A percentile compares a stretch with the other conserved stretches of the same genome.
Evolutionary conservation across 805 yeast genomes (phyloP).

Genomic region (Candida pseudoglaebosa): DNA sequence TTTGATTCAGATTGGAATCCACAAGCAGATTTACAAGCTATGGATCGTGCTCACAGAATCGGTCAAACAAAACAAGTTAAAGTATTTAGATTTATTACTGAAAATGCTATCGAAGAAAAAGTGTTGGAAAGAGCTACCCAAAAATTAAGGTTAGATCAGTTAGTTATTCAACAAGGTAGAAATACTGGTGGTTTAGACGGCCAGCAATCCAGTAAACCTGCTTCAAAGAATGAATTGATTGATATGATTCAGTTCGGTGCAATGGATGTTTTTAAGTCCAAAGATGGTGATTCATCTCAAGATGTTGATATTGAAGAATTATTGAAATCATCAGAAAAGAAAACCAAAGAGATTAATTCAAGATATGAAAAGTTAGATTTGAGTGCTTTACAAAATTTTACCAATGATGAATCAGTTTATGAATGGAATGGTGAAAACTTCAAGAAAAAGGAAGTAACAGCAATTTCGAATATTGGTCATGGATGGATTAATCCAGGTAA

Average conservation of each 20-base stretch:
- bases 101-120: constrained; percentile 80
- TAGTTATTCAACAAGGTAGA: constrained; percentile 78
- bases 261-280: constrained; percentile 49
- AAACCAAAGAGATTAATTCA: constrained; percentile 56
- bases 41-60: constrained; percentile 87
- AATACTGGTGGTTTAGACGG: constrained; percentile 27
- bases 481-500: constrained; percentile 84
- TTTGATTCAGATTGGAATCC: constrained; percentile 89
- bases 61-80: constrained; percentile 83
- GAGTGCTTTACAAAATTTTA: constrained; percentile 73
- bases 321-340: constrained; percentile 56
- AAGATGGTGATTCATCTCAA: constrained; percentile 32
- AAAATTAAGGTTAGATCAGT: constrained; percentile 71
- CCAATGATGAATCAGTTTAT: constrained; percentile 65
- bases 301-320: constrained; percentile 61
- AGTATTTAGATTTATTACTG: constrained; percentile 74
- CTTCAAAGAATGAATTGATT: constrained; percentile 66
- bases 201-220: constrained; percentile 34
- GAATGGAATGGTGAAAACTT: constrained; percentile 88
- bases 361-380: constrained; percentile 67
- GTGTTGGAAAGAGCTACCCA: constrained; percentile 80
- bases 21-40: constrained; percentile 83
- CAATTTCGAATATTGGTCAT: constrained; percentile 47
- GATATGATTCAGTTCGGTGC: constrained; percentile 87
- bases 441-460: constrained; percentile 56